These are phyloP conservation scores for Blastocystis sp. DNA, from an alignment of 352 stramenopile genomes.

Conservation along the genomic window DNA sequence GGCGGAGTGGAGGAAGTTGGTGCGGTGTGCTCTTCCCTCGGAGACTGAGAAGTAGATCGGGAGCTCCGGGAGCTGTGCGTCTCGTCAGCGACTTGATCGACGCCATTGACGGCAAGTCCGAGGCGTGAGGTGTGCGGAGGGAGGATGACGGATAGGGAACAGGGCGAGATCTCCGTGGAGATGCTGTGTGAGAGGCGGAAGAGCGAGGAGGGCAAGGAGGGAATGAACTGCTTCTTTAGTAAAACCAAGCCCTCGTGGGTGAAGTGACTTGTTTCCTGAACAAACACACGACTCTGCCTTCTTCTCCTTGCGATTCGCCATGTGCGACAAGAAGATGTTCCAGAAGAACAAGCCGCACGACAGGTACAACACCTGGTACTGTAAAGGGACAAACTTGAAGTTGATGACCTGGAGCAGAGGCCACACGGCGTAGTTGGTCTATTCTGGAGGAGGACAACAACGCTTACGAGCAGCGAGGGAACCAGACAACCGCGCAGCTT, in stretches of 20 bases:
- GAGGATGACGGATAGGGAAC: constrained; percentile 18
- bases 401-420: constrained; percentile 70
- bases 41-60: not conserved
- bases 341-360: constrained; percentile 55
- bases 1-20: constrained; percentile 48
- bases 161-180: constrained; percentile 37
- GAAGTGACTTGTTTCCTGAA: constrained; percentile 53
- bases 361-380: constrained; percentile 71
- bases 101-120: constrained; percentile 17
- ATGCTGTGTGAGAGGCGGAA: constrained; percentile 66
- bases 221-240: constrained; percentile 68
- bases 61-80: constrained; percentile 35
- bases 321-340: constrained; percentile 71
- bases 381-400: constrained; percentile 62
- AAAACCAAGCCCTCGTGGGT: constrained; percentile 62
- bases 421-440: constrained; percentile 73
- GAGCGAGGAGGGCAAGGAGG: constrained; percentile 64
- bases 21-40: not conserved
- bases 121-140: not conserved
- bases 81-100: constrained; percentile 55
- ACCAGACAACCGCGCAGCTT: constrained; percentile 36
- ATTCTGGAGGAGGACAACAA: not conserved
- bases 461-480: not conserved
- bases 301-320: constrained; percentile 62
- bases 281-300: constrained; percentile 17